Conservation (phyloP, 257 asterid species). For the Schizonepeta tenuifolia region DNA sequence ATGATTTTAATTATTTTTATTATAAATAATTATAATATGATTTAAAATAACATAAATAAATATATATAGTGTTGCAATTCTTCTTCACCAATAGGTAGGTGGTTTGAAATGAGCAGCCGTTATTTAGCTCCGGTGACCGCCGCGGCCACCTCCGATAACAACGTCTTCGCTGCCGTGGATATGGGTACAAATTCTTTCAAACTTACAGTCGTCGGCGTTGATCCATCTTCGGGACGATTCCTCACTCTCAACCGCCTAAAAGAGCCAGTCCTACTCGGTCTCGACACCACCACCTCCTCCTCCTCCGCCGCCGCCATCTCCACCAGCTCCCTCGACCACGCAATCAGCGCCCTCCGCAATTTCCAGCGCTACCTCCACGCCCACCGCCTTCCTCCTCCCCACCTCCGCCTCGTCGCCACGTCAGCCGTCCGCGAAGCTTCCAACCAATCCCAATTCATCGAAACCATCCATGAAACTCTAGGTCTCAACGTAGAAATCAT, state of each 20-base stretch:
- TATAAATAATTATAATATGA: too few relatives aligned
- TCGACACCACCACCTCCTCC: slow-evolving; percentile 50
- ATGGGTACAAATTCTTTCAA: slow-evolving; percentile 87
- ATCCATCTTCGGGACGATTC: slow-evolving; percentile 62
- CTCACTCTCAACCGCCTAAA: slow-evolving; percentile 64
- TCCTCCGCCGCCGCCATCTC: slow-evolving; percentile 53
- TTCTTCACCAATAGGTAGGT: too few relatives aligned
- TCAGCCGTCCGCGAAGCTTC: slow-evolving; percentile 91
- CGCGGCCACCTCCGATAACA: slow-evolving; percentile 18
- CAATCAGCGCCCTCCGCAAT: slow-evolving; percentile 53
- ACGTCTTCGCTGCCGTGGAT: slow-evolving; percentile 72
- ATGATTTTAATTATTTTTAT: too few relatives aligned
- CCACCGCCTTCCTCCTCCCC: slow-evolving; percentile 50
- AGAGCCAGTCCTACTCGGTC: slow-evolving; percentile 74
- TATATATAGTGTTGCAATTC: too few relatives aligned
- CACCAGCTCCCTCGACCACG: slow-evolving; percentile 48
- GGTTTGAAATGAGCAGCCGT: slow-evolving; percentile 21
- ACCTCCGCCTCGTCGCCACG: slow-evolving; percentile 77
- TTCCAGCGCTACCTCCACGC: slow-evolving; percentile 48
- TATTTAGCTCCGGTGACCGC: slow-evolving; percentile 29
- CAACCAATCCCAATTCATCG: slow-evolving; percentile 55
- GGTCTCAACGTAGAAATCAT: slow-evolving; percentile 54
- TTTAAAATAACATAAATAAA: too few relatives aligned
- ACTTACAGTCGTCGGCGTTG: slow-evolving; percentile 55
- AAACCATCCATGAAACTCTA: slow-evolving; percentile 40